Evolutionary conservation across 257 asterid species (phyloP).

Genomic region (Eucommia ulmoides): DNA sequence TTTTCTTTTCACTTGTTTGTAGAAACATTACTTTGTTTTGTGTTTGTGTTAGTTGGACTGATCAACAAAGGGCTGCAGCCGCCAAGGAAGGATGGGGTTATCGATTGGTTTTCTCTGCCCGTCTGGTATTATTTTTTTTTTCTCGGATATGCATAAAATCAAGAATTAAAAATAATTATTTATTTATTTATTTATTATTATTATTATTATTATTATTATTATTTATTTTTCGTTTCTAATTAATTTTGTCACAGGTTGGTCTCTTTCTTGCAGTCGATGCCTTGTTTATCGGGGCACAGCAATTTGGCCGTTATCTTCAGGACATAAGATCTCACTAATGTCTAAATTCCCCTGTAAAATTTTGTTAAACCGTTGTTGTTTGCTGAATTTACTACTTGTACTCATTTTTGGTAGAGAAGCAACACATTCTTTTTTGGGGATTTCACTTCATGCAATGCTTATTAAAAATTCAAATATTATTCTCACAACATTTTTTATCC

Average conservation of each 20-base stretch:
- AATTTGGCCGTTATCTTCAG: constrained; percentile 59
- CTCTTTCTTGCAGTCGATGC: constrained; percentile 64
- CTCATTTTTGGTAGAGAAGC: no score
- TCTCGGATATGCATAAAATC: no score
- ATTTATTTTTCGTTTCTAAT: constrained; percentile 2
- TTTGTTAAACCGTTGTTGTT: neutral
- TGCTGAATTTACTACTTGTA: no score
- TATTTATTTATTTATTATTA: no score
- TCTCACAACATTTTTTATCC: neutral
- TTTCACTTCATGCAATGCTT: no score
- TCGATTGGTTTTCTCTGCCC: constrained; percentile 69
- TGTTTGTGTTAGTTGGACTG: constrained; percentile 65
- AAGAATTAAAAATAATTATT: no score
- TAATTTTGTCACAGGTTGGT: constrained; percentile 37
- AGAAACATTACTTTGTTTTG: neutral
- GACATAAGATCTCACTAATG: constrained; percentile 56
- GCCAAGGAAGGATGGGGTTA: constrained; percentile 94
- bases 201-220: no score
- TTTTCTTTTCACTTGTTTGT: no score
- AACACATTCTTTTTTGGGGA: no score
- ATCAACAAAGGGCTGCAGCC: constrained; percentile 85
- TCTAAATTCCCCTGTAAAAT: neutral
- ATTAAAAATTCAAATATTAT: no score
- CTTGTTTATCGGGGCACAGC: constrained; percentile 66
- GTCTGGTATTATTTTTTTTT: constrained; percentile 60